These are phyloP conservation scores for Blastocystis sp. DNA, from an alignment of 352 stramenopile genomes.

Conservation along the genomic window DNA sequence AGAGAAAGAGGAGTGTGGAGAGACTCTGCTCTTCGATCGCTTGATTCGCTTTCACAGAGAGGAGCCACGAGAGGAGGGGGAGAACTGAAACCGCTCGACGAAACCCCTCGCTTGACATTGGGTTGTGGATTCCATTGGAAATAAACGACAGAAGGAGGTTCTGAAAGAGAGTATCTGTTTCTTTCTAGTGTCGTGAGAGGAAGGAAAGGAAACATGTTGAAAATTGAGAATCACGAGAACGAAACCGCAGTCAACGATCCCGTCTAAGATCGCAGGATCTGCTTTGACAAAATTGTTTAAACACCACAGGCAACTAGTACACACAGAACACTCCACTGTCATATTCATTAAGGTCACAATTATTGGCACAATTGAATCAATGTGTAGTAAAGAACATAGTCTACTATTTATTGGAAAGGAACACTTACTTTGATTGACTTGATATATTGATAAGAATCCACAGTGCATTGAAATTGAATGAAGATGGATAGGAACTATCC, in stretches of 20 bases:
- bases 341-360: neutral
- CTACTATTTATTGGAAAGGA: neutral
- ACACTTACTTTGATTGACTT: neutral
- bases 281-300: neutral
- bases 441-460: neutral
- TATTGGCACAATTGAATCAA: neutral
- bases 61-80: neutral
- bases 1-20: neutral
- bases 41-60: neutral
- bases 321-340: neutral
- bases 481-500: neutral
- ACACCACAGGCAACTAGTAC: neutral
- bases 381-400: neutral
- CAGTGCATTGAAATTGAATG: constrained; percentile 11
- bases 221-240: neutral
- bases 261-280: neutral
- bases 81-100: neutral
- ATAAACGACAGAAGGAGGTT: neutral
- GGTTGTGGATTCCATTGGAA: neutral
- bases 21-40: neutral
- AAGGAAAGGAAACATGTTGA: neutral
- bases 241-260: neutral
- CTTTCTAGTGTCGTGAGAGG: neutral
- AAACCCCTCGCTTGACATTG: neutral
- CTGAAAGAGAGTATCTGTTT: neutral